phyloP scores from a whole-genome alignment of 1,139 yeast species.

The Hyphopichia wangnamkhiaoensis region DNA sequence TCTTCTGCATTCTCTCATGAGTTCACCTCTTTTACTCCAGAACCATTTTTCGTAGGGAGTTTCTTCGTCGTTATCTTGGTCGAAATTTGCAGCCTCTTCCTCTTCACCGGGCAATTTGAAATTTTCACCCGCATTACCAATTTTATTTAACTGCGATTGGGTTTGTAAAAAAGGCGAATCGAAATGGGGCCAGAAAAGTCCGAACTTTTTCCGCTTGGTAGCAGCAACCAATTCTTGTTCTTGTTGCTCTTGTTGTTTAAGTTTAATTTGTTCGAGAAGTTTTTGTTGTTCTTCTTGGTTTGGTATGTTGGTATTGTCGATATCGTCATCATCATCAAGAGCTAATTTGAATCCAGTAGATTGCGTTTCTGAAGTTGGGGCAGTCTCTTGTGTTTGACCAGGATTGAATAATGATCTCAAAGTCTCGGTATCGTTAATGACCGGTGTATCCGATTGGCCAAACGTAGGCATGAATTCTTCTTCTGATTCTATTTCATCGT shows the following conservation, averaged over 20 bases:
- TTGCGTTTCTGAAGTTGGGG: constrained; percentile 12
- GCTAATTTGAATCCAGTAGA: constrained; percentile 31
- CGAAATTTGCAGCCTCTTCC: constrained; percentile 17
- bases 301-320: constrained; percentile 18
- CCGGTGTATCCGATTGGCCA: constrained; percentile 29
- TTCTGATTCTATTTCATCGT: constrained; percentile 25
- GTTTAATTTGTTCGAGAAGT: constrained; percentile 32
- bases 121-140: constrained; percentile 35
- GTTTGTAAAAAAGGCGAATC: constrained; percentile 86
- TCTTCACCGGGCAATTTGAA: constrained; percentile 40
- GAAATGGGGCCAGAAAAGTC: constrained; percentile 78
- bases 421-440: constrained; percentile 53
- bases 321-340: constrained; percentile 38
- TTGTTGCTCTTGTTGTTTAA: constrained; percentile 26
- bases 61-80: constrained; percentile 36
- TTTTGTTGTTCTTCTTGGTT: constrained; percentile 24
- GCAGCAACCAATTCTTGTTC: constrained; percentile 6
- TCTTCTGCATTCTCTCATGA: constrained; percentile 73
- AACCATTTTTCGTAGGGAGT: constrained; percentile 73
- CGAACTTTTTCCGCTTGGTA: constrained; percentile 24
- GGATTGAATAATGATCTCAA: constrained; percentile 68
- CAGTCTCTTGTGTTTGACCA: constrained; percentile 22
- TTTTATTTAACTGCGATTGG: constrained; percentile 73
- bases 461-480: constrained; percentile 57
- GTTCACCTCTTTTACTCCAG: constrained; percentile 80